These are phyloP conservation scores for Pseudotsuga menziesii DNA, from an alignment of 75 land plant species.

Conservation along the genomic window DNA sequence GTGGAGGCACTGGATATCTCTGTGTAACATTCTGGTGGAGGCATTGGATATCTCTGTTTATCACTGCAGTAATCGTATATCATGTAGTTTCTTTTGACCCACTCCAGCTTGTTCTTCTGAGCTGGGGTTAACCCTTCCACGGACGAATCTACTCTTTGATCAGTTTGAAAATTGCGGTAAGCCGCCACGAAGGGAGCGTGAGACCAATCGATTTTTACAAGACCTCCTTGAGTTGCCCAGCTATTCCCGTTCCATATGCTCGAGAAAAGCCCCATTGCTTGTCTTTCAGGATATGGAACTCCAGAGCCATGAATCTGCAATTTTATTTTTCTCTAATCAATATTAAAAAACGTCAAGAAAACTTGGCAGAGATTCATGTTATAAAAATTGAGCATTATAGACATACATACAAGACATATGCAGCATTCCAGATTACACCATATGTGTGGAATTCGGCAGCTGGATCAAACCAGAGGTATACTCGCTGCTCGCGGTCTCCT, in stretches of 20 bases:
- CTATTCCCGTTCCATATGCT: slow-evolving; percentile 68
- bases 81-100: slow-evolving; percentile 17
- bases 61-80: slow-evolving; percentile 18
- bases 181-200: slow-evolving; percentile 64
- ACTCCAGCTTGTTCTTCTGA: background rate
- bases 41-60: slow-evolving; percentile 8
- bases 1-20: slow-evolving; percentile 12
- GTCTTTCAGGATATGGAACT: slow-evolving; percentile 50
- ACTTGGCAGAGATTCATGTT: no score
- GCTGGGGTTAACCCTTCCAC: background rate
- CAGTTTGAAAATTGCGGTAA: slow-evolving; percentile 43
- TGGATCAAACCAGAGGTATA: slow-evolving; percentile 61
- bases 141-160: background rate
- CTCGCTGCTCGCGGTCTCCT: slow-evolving; percentile 44
- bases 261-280: slow-evolving; percentile 54
- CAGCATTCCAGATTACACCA: slow-evolving; percentile 47
- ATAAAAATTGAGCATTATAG: background rate
- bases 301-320: slow-evolving; percentile 67
- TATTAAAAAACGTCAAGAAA: no score
- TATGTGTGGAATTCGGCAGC: slow-evolving; percentile 52
- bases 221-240: slow-evolving; percentile 81
- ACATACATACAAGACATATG: slow-evolving; percentile 53
- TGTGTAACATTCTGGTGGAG: slow-evolving; percentile 1
- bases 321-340: no score
- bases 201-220: slow-evolving; percentile 57